Evolutionary conservation across 225 moss, liverwort and hornwort genomes (phyloP), one percentile per base, ranked within the genome.

Genomic region (Takakia lepidozioides): DNA sequence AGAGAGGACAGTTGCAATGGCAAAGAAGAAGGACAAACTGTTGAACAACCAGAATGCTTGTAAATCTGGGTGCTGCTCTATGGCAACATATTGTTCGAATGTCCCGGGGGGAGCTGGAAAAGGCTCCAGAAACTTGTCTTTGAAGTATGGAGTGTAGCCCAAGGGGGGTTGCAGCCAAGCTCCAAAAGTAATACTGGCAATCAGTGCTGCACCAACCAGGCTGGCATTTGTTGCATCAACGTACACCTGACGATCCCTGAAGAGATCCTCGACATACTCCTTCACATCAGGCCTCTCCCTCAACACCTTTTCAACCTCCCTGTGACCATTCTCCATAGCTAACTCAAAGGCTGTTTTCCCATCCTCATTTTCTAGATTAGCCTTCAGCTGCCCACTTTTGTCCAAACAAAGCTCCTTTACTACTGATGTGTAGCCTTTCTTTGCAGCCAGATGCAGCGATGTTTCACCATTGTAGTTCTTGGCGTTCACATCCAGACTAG

Each of bases 81-180:
- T 11, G 13, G 51, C 57, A 0, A 62, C 73, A n/a, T 73, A 78
- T 0, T 68, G 60, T 48, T 72, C 68, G 13, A 48, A 56, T 27
- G 57, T 18, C 1, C 57, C 49, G 13, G 47, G 39, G 0, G 66
- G 48, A 30, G 54, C 39, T 10, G 25, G 22, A 10, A 24, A 25
- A 9, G 19, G 14, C 26, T 23, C 3, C 5, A 2, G 49, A 20
- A 25, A 5, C 10, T 25, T 16, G 15, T 56, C 56, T 22, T 63
- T 53, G 8, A 29, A 52, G 6, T 72, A 72, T 14, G 68, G 45
- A 0, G 58, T 19, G 10, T 72, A 73, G 14, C 72, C 73, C 26
- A 78, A 21, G 2, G 69, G 73, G 2, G 78, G 78, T 56, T 78
- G 78, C 48, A 78, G 22, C 78, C 79, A 80, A 2, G 72, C 72